Evolutionary conservation across 371 early-diverging fungal species (phyloP), one percentile per base, ranked within the genome.

Genomic region (Mucor irregularis): DNA sequence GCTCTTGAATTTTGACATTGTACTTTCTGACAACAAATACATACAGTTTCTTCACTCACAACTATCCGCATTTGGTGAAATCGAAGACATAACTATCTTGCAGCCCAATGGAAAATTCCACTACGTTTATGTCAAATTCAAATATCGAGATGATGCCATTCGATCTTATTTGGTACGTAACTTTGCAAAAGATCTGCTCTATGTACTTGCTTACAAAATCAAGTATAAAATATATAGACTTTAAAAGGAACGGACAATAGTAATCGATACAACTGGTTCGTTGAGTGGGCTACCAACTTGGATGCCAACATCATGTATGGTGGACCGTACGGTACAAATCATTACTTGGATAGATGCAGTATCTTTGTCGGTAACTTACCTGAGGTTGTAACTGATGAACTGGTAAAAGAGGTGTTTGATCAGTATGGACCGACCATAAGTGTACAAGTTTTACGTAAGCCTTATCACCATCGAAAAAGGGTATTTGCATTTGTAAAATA

Each of bases 61-160:
- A 22, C 30, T 71, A 16, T 29, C 54, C 5, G 30, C 55, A 16
- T 89, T 74, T 67, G 93, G 93, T 4, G 81, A 76, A 5, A 64
- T 91, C 4, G 92, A 93, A 67, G 83, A 88, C n/a, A 63, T 91
- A 14, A 80, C 82, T 5, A 58, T 88, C 6, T 54, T 88, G 5
- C 71, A 79, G 21, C 46, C 65, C 35, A 45, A 74, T 68, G 28
- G 73, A 62, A 28, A 61, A 48, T 81, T 73, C 22, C 76, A 86
- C 3, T 85, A 80, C 39, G 88, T 83, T 0, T 89, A 89, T 67
- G 82, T 91, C 33, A 89, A 90, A 61, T 94, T 77, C 42, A 64
- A 78, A 10, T 91, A 83, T 52, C 75, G 92, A 2, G 90, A 91
- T 49, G 94, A 94, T 64, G 94, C 94, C 21, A 88, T 91, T 52